Evolutionary conservation across 2,329 filamentous ascomycete genomes (phyloP), one percentile per base, ranked within the genome.

Genomic region (Hypoxylon rubiginosum): DNA sequence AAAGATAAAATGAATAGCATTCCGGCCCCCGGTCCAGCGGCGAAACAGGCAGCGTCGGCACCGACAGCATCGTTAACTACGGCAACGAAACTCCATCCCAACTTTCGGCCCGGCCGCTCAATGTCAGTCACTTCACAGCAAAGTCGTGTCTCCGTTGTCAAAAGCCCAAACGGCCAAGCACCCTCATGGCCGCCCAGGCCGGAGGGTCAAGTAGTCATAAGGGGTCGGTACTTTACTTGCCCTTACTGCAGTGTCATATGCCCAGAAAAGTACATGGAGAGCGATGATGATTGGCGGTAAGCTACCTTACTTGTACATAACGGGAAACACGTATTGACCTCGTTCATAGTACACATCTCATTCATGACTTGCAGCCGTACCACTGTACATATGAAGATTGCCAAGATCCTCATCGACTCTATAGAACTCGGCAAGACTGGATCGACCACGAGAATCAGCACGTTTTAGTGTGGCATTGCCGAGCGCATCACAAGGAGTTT

Each of bases 311-410:
- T 24, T 24, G 21, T 24, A 24, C 21, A 24, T 24, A 24, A 2
- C 21, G 21, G 21, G 4, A 24, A 24, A 24, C 4, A 24, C 21
- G 48, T 48, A 7, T 26, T 5, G 15, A 9, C 34, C 21, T 24
- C 21, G 17, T 8, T 32, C 41, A 61, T 19, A 13, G 41, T 24
- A 4, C 26, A 15, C 68, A 70, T 39, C 34, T 69, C 1, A 64
- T 64, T 10, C 67, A 68, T 19, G 69, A 71, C 17, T 49, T 71
- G 8, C 64, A 68, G 24, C 51, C 69, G 10, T 71, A 71, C 49
- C 58, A 64, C 10, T 71, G 69, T 46, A 71, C 69, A 2, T 70
- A 71, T 34, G 53, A 70, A 53, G 45, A 54, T 34, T 71, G 69
- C 13, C 19, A 39, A 19, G 67, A 70, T 17, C 62, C 64, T n/a